Percentiles rank a stretch among this genome's conserved stretches.
Evolutionary conservation across 331 rosid species (phyloP).

Genomic region (Stylosanthes scabra): DNA sequence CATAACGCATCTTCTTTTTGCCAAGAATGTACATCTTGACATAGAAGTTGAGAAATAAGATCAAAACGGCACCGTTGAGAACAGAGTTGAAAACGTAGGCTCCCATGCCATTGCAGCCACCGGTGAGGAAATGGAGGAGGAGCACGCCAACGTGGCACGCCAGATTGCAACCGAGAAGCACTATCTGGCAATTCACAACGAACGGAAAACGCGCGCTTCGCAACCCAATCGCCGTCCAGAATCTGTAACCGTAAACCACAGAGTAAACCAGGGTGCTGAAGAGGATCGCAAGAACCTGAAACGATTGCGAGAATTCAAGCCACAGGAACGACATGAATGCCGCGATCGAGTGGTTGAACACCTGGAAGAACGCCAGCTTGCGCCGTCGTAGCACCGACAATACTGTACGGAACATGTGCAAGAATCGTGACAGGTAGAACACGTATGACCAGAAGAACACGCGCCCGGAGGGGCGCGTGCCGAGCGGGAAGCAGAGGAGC

Average conservation of each 20-base stretch:
- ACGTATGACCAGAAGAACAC: slow-evolving; percentile 95
- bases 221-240: slow-evolving; percentile 74
- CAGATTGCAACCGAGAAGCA: slow-evolving; percentile 65
- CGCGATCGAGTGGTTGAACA: slow-evolving; percentile 74
- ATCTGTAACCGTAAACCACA: slow-evolving; percentile 66
- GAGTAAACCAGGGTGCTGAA: slow-evolving; percentile 66
- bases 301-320: slow-evolving; percentile 88
- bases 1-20: slow-evolving; percentile 11
- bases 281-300: slow-evolving; percentile 84
- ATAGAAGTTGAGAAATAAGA: slow-evolving; percentile 67
- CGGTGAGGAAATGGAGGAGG: slow-evolving; percentile 65
- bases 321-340: slow-evolving; percentile 69
- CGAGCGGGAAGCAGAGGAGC: slow-evolving; percentile 80
- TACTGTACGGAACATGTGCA: slow-evolving; percentile 78
- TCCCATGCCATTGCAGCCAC: slow-evolving; percentile 89
- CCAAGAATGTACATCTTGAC: slow-evolving; percentile 50
- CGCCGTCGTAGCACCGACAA: slow-evolving; percentile 64
- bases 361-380: slow-evolving; percentile 55
- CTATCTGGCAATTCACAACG: slow-evolving; percentile 66
- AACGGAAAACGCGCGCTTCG: slow-evolving; percentile 64
- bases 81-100: slow-evolving; percentile 83
- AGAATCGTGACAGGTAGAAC: slow-evolving; percentile 71
- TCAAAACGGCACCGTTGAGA: slow-evolving; percentile 59
- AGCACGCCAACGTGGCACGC: slow-evolving; percentile 77
- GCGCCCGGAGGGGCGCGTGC: slow-evolving; percentile 89